phyloP scores from a whole-genome alignment of 2,329 filamentous ascomycete species.

The Parastagonospora avenae region DNA sequence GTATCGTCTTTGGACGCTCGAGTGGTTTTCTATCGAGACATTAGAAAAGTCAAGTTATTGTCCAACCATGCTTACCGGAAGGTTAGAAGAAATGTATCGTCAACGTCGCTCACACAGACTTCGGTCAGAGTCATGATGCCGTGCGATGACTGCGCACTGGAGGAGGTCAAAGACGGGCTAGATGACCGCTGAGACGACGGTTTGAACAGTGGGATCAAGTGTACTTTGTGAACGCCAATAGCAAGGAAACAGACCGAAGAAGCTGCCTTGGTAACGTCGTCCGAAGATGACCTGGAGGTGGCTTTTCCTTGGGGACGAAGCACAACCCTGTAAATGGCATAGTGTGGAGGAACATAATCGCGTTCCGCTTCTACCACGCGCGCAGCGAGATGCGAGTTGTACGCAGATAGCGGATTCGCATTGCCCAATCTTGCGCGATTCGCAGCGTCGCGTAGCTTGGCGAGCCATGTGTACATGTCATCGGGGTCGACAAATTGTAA shows the following conservation, averaged over 20 bases:
- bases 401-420: conserved; percentile 59
- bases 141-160: conserved; percentile 60
- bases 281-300: conserved; percentile 62
- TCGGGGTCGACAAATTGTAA: conserved; percentile 68
- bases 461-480: conserved; percentile 70
- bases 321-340: conserved; percentile 72
- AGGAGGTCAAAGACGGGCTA: conserved; percentile 58
- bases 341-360: conserved; percentile 71
- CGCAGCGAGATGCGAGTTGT: conserved; percentile 66
- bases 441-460: conserved; percentile 64
- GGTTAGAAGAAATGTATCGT: conserved; percentile 70
- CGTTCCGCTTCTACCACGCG: conserved; percentile 67
- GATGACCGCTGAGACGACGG: conserved; percentile 59
- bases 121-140: conserved; percentile 68
- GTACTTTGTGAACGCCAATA: conserved; percentile 71
- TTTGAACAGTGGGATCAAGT: conserved; percentile 69
- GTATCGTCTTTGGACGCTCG: conserved; percentile 60
- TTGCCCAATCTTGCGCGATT: conserved; percentile 60
- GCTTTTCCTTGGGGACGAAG: conserved; percentile 65
- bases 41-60: conserved; percentile 6
- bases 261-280: conserved; percentile 68
- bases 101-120: conserved; percentile 63
- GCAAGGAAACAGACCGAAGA: conserved; percentile 71
- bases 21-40: conserved; percentile 55
- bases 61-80: conserved; percentile 56